Conservation (phyloP, 2,329 filamentous ascomycete species). For the Aspergillus amoenus region DNA sequence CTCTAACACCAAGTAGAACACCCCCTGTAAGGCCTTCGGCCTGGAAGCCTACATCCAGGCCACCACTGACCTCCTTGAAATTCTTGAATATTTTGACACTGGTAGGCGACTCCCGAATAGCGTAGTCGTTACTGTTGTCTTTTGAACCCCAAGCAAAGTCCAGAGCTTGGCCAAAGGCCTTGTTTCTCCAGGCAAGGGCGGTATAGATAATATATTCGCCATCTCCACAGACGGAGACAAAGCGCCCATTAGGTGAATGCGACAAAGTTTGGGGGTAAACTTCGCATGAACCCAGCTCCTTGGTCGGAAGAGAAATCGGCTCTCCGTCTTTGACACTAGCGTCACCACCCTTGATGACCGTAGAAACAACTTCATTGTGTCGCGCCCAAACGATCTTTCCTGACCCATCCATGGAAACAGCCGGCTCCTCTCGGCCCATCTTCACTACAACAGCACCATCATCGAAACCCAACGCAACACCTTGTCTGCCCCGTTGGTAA, state of each 20-base stretch:
- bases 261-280: slow-evolving; percentile 92
- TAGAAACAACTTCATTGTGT: slow-evolving; percentile 91
- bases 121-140: slow-evolving; percentile 97
- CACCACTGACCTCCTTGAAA: slow-evolving; percentile 86
- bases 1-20: slow-evolving; percentile 88
- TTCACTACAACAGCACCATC: slow-evolving; percentile 98
- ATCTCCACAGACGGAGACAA: slow-evolving; percentile 87
- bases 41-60: slow-evolving; percentile 91
- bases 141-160: slow-evolving; percentile 98
- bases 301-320: slow-evolving; percentile 80
- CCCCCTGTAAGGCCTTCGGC: slow-evolving; percentile 89
- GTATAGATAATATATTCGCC: slow-evolving; percentile 99
- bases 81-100: slow-evolving; percentile 98
- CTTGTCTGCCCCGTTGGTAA: slow-evolving; percentile 91
- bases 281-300: slow-evolving; percentile 94
- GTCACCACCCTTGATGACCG: slow-evolving; percentile 92
- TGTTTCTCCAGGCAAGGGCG: slow-evolving; percentile 92
- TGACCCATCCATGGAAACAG: slow-evolving; percentile 93
- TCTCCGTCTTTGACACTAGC: slow-evolving; percentile 81
- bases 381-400: slow-evolving; percentile 96
- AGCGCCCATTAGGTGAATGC: slow-evolving; percentile 93
- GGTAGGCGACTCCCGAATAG: slow-evolving; percentile 89
- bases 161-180: slow-evolving; percentile 90
- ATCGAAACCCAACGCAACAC: slow-evolving; percentile 93
- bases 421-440: slow-evolving; percentile 94